These are phyloP conservation scores for Alnus rubra DNA, from an alignment of 306 rosid species.

Conservation along the genomic window DNA sequence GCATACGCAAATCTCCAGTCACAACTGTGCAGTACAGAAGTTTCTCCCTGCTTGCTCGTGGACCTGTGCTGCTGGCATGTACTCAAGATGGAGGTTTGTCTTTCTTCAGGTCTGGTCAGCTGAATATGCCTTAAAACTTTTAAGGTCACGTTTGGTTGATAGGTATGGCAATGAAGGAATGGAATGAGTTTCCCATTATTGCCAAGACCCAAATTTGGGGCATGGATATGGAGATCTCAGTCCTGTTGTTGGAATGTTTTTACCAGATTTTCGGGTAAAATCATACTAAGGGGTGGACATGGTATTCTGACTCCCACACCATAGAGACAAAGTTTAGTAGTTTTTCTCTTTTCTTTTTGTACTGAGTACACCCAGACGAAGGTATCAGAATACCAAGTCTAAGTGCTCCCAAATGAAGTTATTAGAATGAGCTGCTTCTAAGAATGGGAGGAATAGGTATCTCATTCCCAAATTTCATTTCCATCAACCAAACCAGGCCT, in stretches of 20 bases:
- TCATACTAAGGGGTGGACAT: not conserved
- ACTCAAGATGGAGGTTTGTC: constrained; percentile 89
- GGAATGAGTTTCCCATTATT: not conserved
- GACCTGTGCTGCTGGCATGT: constrained; percentile 90
- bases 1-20: constrained; percentile 74
- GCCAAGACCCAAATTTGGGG: not conserved
- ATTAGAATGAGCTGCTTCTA: not conserved
- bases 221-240: not conserved
- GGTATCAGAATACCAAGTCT: constrained; percentile 1
- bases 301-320: not conserved
- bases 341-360: not conserved
- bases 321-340: not conserved
- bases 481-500: not conserved
- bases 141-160: not conserved
- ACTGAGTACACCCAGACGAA: not conserved
- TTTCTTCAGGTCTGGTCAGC: constrained; percentile 75
- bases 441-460: not conserved
- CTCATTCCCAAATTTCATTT: not conserved
- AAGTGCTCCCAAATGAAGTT: not conserved
- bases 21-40: constrained; percentile 87
- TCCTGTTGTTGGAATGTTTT: not conserved
- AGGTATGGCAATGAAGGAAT: constrained; percentile 2
- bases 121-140: constrained; percentile 16
- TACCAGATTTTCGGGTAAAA: constrained; percentile 1
- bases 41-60: constrained; percentile 86